Conservation (phyloP, 208 protist genomes). For the Endotrypanum monterogeii region DNA sequence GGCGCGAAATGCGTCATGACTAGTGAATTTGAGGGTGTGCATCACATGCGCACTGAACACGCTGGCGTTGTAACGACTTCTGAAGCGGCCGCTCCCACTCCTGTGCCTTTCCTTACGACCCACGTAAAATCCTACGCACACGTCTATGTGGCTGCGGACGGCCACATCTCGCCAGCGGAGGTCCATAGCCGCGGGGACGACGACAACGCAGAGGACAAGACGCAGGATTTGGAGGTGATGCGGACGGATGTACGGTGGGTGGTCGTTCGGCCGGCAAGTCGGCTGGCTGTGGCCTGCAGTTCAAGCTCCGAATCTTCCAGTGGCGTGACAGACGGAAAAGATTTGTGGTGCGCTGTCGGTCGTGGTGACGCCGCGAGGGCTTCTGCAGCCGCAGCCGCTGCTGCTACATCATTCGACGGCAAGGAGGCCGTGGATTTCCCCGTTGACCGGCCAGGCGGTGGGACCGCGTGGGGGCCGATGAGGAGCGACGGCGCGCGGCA, state of each 20-base stretch:
- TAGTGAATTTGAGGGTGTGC: not conserved
- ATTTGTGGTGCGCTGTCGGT: not conserved
- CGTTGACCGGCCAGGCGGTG: not conserved
- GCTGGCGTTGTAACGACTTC: not conserved
- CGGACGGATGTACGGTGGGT: constrained; percentile 68
- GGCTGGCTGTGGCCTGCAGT: not conserved
- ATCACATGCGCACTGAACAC: not conserved
- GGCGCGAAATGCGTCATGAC: not conserved
- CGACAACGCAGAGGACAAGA: constrained; percentile 3
- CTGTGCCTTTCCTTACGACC: constrained; percentile 19
- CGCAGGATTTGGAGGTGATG: constrained; percentile 62
- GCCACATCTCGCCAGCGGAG: constrained; percentile 28
- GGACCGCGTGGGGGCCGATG: not conserved
- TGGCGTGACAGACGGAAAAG: not conserved
- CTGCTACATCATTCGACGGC: not conserved
- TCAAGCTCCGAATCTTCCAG: constrained; percentile 5
- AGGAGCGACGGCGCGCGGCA: not conserved
- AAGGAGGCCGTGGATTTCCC: not conserved
- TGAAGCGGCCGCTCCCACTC: not conserved
- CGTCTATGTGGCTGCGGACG: constrained; percentile 26
- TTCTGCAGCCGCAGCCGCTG: not conserved
- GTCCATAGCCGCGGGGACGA: constrained; percentile 17
- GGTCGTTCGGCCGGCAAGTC: constrained; percentile 26
- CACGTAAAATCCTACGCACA: constrained; percentile 30
- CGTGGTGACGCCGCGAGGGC: not conserved